A percentile compares a stretch with the other conserved stretches of the same genome.
These are phyloP conservation scores for Aspergillus novoparasiticus DNA, from an alignment of 2,329 filamentous ascomycete genomes.

Conservation along the genomic window DNA sequence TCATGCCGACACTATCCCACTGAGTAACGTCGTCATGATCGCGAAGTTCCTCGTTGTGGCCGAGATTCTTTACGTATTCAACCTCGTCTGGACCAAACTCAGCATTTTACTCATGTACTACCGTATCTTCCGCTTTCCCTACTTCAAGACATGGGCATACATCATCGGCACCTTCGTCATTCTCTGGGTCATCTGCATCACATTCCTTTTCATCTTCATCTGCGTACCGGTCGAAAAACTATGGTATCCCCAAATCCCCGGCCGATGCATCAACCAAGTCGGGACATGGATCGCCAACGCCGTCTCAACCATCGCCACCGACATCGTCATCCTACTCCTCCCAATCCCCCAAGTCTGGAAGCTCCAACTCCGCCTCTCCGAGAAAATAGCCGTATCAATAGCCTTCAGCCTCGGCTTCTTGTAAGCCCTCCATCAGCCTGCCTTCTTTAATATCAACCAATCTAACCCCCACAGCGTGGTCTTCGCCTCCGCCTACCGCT, in stretches of 20 bases:
- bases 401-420: slow-evolving; percentile 29
- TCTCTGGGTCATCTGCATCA: slow-evolving; percentile 31
- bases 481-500: slow-evolving; percentile 30
- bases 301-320: slow-evolving; percentile 26
- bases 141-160: slow-evolving; percentile 32
- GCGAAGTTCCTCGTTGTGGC: slow-evolving; percentile 41
- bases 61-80: slow-evolving; percentile 43
- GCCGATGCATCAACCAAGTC: slow-evolving; percentile 31
- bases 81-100: slow-evolving; percentile 32
- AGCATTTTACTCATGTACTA: slow-evolving; percentile 33
- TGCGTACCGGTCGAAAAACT: slow-evolving; percentile 33
- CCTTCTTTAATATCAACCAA: not conserved
- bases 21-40: slow-evolving; percentile 34
- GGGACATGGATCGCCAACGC: slow-evolving; percentile 31
- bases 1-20: slow-evolving; percentile 46
- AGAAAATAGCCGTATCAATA: slow-evolving; percentile 25
- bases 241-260: slow-evolving; percentile 29
- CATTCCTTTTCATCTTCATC: slow-evolving; percentile 32
- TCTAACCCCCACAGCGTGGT: slow-evolving; percentile 23
- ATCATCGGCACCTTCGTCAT: slow-evolving; percentile 28
- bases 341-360: slow-evolving; percentile 33
- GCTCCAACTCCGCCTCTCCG: slow-evolving; percentile 24
- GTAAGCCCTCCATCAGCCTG: slow-evolving; percentile 12
- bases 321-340: slow-evolving; percentile 28
- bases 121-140: slow-evolving; percentile 30